A percentile compares a stretch with the other conserved stretches of the same genome.
Conservation (phyloP, 257 asterid species). For the Leonotis leonurus region DNA sequence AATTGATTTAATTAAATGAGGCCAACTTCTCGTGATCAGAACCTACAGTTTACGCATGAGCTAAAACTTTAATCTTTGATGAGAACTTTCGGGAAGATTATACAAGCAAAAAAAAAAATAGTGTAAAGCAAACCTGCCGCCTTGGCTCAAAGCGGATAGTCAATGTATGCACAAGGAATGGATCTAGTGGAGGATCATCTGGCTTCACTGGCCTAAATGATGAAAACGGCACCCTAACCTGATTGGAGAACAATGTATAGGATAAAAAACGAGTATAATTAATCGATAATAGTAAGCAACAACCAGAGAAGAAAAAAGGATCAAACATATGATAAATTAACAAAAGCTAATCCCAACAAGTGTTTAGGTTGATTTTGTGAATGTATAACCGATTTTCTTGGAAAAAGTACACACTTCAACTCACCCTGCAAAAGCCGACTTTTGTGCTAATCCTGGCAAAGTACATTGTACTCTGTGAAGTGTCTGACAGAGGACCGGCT, state of each 20-base stretch:
- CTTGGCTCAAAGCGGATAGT: slow-evolving; percentile 93
- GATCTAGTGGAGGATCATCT: slow-evolving; percentile 90
- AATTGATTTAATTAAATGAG: neutral
- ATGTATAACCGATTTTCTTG: slow-evolving; percentile 7
- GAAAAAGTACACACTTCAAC: slow-evolving; percentile 16
- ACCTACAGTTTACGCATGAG: neutral
- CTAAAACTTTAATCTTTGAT: neutral
- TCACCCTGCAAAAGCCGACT: slow-evolving; percentile 96
- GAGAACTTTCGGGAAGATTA: neutral
- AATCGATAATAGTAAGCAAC: neutral
- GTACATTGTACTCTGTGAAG: slow-evolving; percentile 68
- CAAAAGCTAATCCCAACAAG: neutral
- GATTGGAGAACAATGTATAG: slow-evolving; percentile 9
- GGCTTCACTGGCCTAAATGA: slow-evolving; percentile 83
- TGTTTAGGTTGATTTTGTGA: neutral
- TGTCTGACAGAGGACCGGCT: slow-evolving; percentile 79
- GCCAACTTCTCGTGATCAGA: neutral
- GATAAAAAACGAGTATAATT: neutral
- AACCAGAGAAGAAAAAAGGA: neutral
- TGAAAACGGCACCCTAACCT: slow-evolving; percentile 97
- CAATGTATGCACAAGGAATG: slow-evolving; percentile 89
- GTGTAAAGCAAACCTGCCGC: slow-evolving; percentile 56
- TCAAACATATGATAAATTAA: neutral
- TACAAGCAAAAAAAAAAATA: neutral
- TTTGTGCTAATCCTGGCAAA: slow-evolving; percentile 88